Evolutionary conservation across 441 rosid genomes (phyloP).

Genomic region (Pelargonium myrrhifolium): DNA sequence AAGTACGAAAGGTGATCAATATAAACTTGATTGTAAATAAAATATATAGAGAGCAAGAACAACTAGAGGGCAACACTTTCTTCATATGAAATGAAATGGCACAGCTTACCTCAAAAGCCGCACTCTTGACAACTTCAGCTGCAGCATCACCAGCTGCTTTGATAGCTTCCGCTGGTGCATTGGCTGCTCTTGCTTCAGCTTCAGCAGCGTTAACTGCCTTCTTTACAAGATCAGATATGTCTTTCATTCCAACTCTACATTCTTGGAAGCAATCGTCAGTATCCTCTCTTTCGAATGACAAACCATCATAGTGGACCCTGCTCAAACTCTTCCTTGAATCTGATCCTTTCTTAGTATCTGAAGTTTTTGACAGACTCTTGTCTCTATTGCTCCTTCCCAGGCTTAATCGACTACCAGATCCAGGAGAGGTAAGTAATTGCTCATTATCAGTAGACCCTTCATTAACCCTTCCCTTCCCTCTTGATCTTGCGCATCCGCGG

Average conservation of each 20-base stretch:
- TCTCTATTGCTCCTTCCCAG: constrained; percentile 44
- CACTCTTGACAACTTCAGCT: constrained; percentile 89
- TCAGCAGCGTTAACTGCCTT: constrained; percentile 94
- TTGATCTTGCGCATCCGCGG: constrained; percentile 55
- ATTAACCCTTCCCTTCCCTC: constrained; percentile 60
- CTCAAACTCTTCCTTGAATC: constrained; percentile 45
- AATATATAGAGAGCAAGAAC: constrained; percentile 9
- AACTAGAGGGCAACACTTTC: neutral
- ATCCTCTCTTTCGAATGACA: constrained; percentile 57
- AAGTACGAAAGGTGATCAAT: constrained; percentile 6
- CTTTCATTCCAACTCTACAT: constrained; percentile 72
- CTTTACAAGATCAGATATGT: constrained; percentile 69
- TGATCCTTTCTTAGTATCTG: constrained; percentile 43
- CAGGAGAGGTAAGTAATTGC: constrained; percentile 53
- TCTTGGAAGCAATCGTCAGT: constrained; percentile 70
- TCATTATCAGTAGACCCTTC: constrained; percentile 58
- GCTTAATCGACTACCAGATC: constrained; percentile 51
- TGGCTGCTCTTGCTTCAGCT: constrained; percentile 86
- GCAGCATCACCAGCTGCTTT: constrained; percentile 95
- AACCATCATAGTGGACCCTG: constrained; percentile 35
- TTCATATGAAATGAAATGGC: neutral
- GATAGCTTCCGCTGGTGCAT: constrained; percentile 78
- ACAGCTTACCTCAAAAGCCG: constrained; percentile 56
- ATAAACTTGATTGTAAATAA: constrained; percentile 12
- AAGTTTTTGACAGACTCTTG: constrained; percentile 37